Evolutionary conservation across 768 basidiomycete genomes (phyloP).

Genomic region (Lactifluus pinguis): DNA sequence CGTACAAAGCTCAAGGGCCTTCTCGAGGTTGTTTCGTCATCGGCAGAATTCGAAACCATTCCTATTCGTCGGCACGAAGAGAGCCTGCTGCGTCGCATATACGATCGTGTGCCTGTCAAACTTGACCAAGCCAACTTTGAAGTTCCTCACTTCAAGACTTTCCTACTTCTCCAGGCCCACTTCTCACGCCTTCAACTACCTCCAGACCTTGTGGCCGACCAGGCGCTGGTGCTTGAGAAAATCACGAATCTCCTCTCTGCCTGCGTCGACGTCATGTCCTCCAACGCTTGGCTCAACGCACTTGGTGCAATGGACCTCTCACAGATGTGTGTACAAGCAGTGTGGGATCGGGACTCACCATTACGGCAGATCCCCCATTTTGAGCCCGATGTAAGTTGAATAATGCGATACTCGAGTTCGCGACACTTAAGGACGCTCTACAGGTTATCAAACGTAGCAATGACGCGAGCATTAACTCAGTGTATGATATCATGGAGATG

Average conservation of each 20-base stretch:
- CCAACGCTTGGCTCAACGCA: constrained; percentile 91
- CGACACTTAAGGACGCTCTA: not conserved
- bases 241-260: constrained; percentile 87
- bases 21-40: constrained; percentile 93
- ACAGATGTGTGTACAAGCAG: constrained; percentile 97
- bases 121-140: constrained; percentile 78
- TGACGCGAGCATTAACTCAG: constrained; percentile 70
- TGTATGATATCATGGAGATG: constrained; percentile 98
- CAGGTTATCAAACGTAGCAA: constrained; percentile 82
- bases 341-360: constrained; percentile 96
- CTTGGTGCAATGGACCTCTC: constrained; percentile 95
- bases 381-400: constrained; percentile 60
- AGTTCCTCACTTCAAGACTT: constrained; percentile 96
- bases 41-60: constrained; percentile 90
- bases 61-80: constrained; percentile 96
- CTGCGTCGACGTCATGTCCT: constrained; percentile 97
- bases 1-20: constrained; percentile 95
- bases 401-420: not conserved
- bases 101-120: constrained; percentile 96
- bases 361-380: constrained; percentile 96
- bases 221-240: constrained; percentile 79
- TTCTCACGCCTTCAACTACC: constrained; percentile 90
- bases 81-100: constrained; percentile 72
- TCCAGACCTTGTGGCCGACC: constrained; percentile 89
- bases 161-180: constrained; percentile 93